Evolutionary conservation across 345 rosid genomes (phyloP), one percentile per base, ranked within the genome.

Genomic region (Hypericum perforatum): DNA sequence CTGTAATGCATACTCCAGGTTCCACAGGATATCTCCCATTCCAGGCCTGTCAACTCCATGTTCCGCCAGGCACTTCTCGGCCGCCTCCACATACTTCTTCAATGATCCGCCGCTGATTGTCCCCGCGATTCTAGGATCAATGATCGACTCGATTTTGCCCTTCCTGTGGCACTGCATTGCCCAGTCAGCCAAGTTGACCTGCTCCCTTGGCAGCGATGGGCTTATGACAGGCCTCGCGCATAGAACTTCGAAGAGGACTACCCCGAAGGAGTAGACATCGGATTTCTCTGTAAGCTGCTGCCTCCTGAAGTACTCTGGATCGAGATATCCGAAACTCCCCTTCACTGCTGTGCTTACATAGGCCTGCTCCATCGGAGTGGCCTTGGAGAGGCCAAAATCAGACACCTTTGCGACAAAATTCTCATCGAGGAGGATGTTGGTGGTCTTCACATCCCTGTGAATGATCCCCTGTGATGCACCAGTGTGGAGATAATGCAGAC

Each of bases 21-120:
- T 82, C 97, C 94, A 82, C 67, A 86, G 55, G 11, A 86, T 90
- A 70, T 84, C 94, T 54, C 90, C 91, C 83, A 86, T 90, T 40
- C 80, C 77, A 6, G 95, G 90, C 65, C 95, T 70, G 59, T 86
- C 95, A 9, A 80, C 86, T 5, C 97, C 95, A 8, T 80, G 65
- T 67, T 89, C 90, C 0, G 88, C 86, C 56, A 89, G 70, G 54
- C 95, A 89, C 69, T 89, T 86, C 79, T 84, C 86, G 1, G 89
- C 94, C 5, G 90, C 86, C 72, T 86, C 94, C 13, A 75, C 80
- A 6, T 59, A 84, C 49, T 84, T 82, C 47, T 67, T 76, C 61
- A 84, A 48, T 2, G 95, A 84, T 10, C 70, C 84, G 50, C 68
- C 60, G 57, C 68, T 63, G 0, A 79, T 78, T 10, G 64, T 75